Evolutionary conservation across 2,329 filamentous ascomycete genomes (phyloP), one percentile per base, ranked within the genome.

Genomic region (Claviceps africana): DNA sequence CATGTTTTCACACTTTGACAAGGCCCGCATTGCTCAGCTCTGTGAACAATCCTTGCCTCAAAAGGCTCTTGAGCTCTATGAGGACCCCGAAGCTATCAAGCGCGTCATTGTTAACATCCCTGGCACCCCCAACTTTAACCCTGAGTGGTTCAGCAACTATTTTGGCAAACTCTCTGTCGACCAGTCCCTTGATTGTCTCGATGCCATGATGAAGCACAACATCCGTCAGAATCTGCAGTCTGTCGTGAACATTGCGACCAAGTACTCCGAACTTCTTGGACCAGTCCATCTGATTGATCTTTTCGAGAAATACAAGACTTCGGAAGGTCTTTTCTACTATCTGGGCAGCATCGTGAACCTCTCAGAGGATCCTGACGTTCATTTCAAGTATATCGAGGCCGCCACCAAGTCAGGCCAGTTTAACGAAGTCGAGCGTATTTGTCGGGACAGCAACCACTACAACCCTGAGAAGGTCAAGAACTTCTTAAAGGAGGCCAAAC

Each of bases 311-410:
- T 95, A 97, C 74, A 90, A 93, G 69, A 97, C 93, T 37, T 84
- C 88, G 3, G 93, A 98, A 69, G 93, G 93, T 66, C 82, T 98
- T 4, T 98, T 93, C 79, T 96, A 95, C 75, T 98, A 96, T 72
- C 82, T 98, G 17, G 93, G 93, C 56, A 95, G 90, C 66, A 94
- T 98, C 60, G 91, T 98, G 70, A 98, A 98, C 67, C 76, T 98
- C 47, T 95, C 88, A 53, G 88, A 97, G 67, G 93, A 97, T 61
- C 78, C 86, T 22, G 93, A 98, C 65, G 93, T 98, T 31, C 86
- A 93, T 66, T 98, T 96, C 82, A 98, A 98, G 77, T 98, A 98
- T 70, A 95, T 98, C 54, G 91, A 98, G 71, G 89, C 93, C 52
- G 93, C 94, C 33, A 95, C 90, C 25, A 86, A 83, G 64, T 94